Percentiles rank a stretch among this genome's conserved stretches.
phyloP scores from a whole-genome alignment of 306 rosid genomes.

The Ormosia emarginata region DNA sequence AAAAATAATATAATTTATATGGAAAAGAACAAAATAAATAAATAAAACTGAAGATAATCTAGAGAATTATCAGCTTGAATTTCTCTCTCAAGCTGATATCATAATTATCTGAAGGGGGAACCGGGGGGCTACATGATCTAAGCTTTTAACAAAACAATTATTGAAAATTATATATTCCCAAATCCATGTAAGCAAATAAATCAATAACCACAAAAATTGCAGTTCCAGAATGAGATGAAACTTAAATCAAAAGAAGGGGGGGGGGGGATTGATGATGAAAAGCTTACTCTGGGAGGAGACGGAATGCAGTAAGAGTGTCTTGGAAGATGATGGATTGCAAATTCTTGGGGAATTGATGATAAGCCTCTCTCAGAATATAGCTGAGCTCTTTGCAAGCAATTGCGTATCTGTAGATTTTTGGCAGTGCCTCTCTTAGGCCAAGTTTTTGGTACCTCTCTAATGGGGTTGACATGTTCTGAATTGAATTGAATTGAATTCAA shows the following conservation, averaged over 20 bases:
- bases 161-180: background rate
- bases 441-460: constrained; percentile 60
- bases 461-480: constrained; percentile 39
- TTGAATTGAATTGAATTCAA: background rate
- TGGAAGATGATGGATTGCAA: constrained; percentile 61
- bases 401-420: constrained; percentile 49
- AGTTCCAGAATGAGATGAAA: background rate
- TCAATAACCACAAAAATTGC: background rate
- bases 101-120: background rate
- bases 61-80: background rate
- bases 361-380: constrained; percentile 58
- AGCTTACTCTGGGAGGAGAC: constrained; percentile 70
- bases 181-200: background rate
- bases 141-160: background rate
- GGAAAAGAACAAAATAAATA: background rate
- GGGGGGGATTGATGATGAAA: background rate
- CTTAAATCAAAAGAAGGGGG: background rate
- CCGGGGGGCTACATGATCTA: background rate
- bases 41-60: background rate
- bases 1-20: background rate
- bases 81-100: background rate
- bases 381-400: constrained; percentile 69
- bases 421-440: constrained; percentile 36
- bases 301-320: constrained; percentile 75
- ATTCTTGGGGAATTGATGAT: constrained; percentile 57